Base-by-base conservation (phyloP, 345 rosid genomes). In the Luvunga scandens region DNA sequence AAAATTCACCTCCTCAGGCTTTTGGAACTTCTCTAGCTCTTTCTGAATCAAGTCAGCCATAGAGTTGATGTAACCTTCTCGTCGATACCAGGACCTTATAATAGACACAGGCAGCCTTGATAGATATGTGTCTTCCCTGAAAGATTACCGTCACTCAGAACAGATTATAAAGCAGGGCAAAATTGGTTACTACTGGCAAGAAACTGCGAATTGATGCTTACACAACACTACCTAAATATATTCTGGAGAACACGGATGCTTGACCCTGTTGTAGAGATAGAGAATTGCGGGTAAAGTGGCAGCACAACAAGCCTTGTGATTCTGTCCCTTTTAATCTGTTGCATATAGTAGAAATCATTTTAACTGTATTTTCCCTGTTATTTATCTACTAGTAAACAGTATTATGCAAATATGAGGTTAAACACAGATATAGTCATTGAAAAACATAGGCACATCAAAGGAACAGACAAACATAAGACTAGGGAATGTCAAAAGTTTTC, bases 211-310 rank as follows among this genome's bases (percentile, higher is more conserved):
- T 45, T 10, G 30, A 68, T 72, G 72, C 24, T 69, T 55, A 69
- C 18, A 68, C 1, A 33, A 74, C 39, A 80, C 13, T 36, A 94
- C 99, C 93, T 87, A 82, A 91, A 94, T 77, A 87, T 85, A 73
- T 78, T 85, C 65, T 94, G 86, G 64, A 96, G 89, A 67, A 91
- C 95, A 64, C 92, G 97, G 73, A 96, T 81, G 84, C 99, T 96
- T 59, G 98, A 96, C 8, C 98, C 98, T 31, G 97, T 94, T 39
- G 99, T 94, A 38, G 99, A 92, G 77, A 96, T 96, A 64, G 98
- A 94, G 72, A 87, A 92, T 77, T 94, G 99, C 39, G 99, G 99
- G 84, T 94, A 96, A n/a, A 96, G 87, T 4, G 99, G 99, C 75
- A 96, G 92, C 77, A 96, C 92, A 72, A 96, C 97, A 74, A 94